Conservation (phyloP, 2,329 filamentous ascomycete genomes). For the Ophiostoma ulmi region DNA sequence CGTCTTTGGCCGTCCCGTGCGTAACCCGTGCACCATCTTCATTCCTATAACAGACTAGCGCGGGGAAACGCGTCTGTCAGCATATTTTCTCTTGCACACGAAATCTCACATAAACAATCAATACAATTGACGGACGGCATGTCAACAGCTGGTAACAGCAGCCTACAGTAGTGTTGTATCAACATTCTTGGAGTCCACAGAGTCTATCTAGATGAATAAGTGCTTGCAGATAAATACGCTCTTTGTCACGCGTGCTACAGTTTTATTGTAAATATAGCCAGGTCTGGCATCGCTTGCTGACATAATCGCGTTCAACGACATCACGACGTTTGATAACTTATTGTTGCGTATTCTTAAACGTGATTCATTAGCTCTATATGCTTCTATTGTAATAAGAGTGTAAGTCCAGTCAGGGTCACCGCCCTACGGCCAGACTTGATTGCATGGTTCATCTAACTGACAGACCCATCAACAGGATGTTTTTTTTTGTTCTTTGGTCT, state of each 20-base stretch:
- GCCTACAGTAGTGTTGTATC: neutral
- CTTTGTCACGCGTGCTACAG: neutral
- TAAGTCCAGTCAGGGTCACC: neutral
- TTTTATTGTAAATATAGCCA: neutral
- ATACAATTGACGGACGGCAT: neutral
- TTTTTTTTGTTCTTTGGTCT: neutral
- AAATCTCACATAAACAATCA: neutral
- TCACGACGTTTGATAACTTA: neutral
- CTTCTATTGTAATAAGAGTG: neutral
- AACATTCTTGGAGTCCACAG: neutral
- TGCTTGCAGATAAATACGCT: neutral
- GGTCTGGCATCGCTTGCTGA: neutral
- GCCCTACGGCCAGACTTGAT: neutral
- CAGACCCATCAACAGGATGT: neutral
- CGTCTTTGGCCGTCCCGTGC: constrained; percentile 17
- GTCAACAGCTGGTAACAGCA: neutral
- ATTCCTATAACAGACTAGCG: constrained; percentile 24
- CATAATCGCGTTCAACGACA: neutral
- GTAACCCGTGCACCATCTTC: constrained; percentile 26
- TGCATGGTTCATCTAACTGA: neutral
- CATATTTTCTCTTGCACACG: neutral
- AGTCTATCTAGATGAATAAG: neutral
- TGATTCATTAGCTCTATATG: constrained; percentile 1
- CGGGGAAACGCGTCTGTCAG: constrained; percentile 19
- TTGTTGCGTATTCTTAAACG: neutral